Conservation (phyloP, 2,329 filamentous ascomycete species). For the Colletotrichum costaricense region DNA sequence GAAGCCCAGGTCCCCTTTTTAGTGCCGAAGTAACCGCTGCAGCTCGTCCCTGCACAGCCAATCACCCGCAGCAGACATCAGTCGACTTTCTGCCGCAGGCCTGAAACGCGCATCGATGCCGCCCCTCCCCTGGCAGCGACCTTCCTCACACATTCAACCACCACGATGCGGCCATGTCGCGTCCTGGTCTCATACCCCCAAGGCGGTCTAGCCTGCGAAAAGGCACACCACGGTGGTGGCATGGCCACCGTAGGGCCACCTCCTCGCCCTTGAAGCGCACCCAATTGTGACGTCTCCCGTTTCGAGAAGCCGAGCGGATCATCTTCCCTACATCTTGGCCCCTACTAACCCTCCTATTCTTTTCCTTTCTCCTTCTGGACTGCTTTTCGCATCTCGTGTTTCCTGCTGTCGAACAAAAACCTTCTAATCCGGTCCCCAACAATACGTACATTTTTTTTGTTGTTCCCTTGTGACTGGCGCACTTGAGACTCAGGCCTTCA, state of each 20-base stretch:
- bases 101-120: constrained; percentile 33
- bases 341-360: constrained; percentile 6
- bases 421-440: constrained; percentile 23
- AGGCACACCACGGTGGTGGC: constrained; percentile 15
- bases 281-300: constrained; percentile 42
- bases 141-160: constrained; percentile 15
- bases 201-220: constrained; percentile 27
- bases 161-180: constrained; percentile 24
- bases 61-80: constrained; percentile 30
- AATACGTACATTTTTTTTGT: constrained; percentile 36
- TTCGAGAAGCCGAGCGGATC: constrained; percentile 39
- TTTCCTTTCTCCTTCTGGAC: constrained; percentile 27
- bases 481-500: constrained; percentile 35
- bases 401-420: constrained; percentile 23
- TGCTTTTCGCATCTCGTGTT: constrained; percentile 27
- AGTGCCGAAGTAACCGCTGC: constrained; percentile 31
- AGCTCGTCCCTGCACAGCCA: constrained; percentile 24
- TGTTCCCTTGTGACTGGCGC: constrained; percentile 36
- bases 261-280: constrained; percentile 36
- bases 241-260: constrained; percentile 33
- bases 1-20: constrained; percentile 18
- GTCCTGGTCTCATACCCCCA: constrained; percentile 30
- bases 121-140: constrained; percentile 18
- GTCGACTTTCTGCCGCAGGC: constrained; percentile 41
- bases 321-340: constrained; percentile 23